Conservation (phyloP, 2,329 filamentous ascomycete genomes). For the Fusarium sambucinum region DNA sequence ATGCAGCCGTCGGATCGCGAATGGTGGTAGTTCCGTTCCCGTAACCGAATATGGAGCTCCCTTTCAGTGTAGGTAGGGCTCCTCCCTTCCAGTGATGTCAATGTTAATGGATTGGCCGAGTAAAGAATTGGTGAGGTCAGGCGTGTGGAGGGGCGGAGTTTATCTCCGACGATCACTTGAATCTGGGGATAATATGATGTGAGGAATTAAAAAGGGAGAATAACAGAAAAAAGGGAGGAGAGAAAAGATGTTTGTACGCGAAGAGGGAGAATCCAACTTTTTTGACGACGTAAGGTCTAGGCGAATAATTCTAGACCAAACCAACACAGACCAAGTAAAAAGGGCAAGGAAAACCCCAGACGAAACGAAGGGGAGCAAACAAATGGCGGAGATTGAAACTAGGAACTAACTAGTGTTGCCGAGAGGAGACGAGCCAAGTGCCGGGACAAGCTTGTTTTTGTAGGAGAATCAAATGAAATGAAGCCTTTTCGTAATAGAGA, state of each 20-base stretch:
- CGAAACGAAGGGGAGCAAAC: slow-evolving; percentile 30
- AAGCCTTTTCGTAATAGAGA: slow-evolving; percentile 16
- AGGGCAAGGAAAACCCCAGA: slow-evolving; percentile 28
- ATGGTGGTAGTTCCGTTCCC: slow-evolving; percentile 13
- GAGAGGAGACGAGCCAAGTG: slow-evolving; percentile 27
- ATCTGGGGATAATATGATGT: slow-evolving; percentile 18
- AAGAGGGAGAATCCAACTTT: slow-evolving; percentile 33
- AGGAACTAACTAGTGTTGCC: slow-evolving; percentile 42
- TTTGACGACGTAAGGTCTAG: slow-evolving; percentile 25
- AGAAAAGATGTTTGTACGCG: slow-evolving; percentile 13
- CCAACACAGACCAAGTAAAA: slow-evolving; percentile 15
- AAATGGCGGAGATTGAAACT: slow-evolving; percentile 39
- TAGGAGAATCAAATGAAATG: background rate
- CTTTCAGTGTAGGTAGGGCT: slow-evolving; percentile 26
- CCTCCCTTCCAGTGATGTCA: slow-evolving; percentile 35
- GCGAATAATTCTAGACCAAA: slow-evolving; percentile 27
- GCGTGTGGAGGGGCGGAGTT: slow-evolving; percentile 36
- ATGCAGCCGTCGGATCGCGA: slow-evolving; percentile 21
- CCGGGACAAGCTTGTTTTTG: slow-evolving; percentile 30
- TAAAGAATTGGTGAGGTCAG: slow-evolving; percentile 40
- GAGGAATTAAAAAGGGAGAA: background rate
- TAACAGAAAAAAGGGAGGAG: slow-evolving; percentile 15
- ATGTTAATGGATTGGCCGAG: slow-evolving; percentile 37
- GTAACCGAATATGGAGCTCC: slow-evolving; percentile 36
- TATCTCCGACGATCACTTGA: slow-evolving; percentile 24